Base-by-base conservation (phyloP, 129 eudicot species). In the Calendula officinalis region DNA sequence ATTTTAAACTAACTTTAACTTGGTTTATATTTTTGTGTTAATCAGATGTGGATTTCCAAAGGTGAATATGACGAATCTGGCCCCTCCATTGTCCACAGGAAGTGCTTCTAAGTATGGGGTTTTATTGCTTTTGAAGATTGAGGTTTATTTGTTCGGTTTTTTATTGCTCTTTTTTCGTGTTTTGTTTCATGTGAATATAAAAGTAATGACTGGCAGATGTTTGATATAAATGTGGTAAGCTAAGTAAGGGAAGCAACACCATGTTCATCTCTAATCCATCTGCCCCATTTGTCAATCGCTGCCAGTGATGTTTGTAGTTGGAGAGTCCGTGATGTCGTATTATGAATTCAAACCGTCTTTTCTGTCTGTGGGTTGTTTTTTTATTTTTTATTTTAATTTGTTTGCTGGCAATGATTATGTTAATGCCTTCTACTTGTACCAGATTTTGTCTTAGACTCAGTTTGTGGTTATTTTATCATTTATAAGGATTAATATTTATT, bases 41-140 rank as follows among this genome's bases (percentile, higher is more conserved):
- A 53, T 40, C 84, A 86, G 94, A 86, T 86, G 94, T 86, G 88
- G 94, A 86, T 86, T 46, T 82, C 94, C 62, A 86, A 86, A 86
- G 88, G 84, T 8, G 94, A 86, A 60, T 86, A 86, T 56, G 94
- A 86, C 8, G 94, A 86, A 59, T 85, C 92, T 50, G 92, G 92
- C 42, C 85, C 92, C 45, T 81, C 92, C 48, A 85, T 85, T 59
- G 92, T 85, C 69, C 92, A 85, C 85, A 85, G 92, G 81, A 85
- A 85, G 83, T 85, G 92, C 76, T 85, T 86, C 73, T 86, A 80
- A 86, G 86, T 66, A 70, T 43, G 56, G 41, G 75, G 34, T 73
- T 46, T 70, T 71, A 70, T 67, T 69, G 72, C 62, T 69, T 63
- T 70, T 56, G 77, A 70, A 72, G 79, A 74, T 78, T 66, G 90